These are phyloP conservation scores for Rubia yunnanensis DNA, from an alignment of 257 asterid species.

Conservation along the genomic window DNA sequence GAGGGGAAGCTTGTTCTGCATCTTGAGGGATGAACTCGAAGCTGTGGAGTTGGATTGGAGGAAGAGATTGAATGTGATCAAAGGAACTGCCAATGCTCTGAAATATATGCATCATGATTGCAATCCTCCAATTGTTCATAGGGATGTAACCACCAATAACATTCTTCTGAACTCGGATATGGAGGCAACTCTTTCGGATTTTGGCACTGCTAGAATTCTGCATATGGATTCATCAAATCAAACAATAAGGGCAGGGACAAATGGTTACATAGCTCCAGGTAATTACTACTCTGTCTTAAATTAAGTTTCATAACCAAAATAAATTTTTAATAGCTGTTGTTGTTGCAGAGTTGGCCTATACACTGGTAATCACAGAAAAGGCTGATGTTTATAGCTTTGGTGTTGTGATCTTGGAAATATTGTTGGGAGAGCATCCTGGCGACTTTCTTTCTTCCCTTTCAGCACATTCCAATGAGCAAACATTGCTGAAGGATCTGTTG, in stretches of 20 bases:
- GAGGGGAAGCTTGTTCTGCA: constrained; percentile 9
- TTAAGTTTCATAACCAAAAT: no score
- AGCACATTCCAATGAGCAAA: not conserved
- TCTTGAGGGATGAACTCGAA: constrained; percentile 1
- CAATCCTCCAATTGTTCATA: constrained; percentile 9
- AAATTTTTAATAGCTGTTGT: not conserved
- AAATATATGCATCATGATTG: constrained; percentile 8
- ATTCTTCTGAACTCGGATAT: constrained; percentile 6
- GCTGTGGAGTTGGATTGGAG: constrained; percentile 6
- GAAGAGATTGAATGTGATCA: constrained; percentile 3
- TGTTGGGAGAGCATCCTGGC: constrained; percentile 10
- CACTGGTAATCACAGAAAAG: constrained; percentile 2
- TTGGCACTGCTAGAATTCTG: constrained; percentile 7
- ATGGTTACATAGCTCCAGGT: constrained; percentile 10
- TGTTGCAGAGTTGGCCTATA: constrained; percentile 8
- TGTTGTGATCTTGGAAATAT: not conserved
- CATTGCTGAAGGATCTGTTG: not conserved
- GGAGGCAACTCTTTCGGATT: constrained; percentile 6
- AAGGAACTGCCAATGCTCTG: constrained; percentile 5
- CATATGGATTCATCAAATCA: constrained; percentile 6
- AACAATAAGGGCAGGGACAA: constrained; percentile 2
- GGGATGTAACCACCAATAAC: constrained; percentile 7
- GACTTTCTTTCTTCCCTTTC: not conserved
- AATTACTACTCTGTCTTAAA: no score
- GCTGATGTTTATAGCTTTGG: constrained; percentile 6